Evolutionary conservation across 768 basidiomycete species (phyloP), one percentile per base, ranked within the genome.

Genomic region (Suillus alpinus): DNA sequence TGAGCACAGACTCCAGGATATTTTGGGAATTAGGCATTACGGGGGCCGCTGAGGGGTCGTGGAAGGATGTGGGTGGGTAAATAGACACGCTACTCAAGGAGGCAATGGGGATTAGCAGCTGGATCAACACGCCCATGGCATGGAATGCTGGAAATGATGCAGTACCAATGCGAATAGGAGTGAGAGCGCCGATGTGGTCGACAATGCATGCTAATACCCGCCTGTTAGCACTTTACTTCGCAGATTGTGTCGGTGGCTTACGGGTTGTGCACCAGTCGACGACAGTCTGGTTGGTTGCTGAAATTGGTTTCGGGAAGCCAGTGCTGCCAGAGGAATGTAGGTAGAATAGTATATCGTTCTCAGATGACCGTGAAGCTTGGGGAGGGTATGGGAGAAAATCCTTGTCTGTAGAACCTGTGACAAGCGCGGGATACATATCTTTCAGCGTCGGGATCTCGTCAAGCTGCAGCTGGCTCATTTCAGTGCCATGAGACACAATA

Each of bases 261-360:
- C 80, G 66, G 10, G 74, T 69, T 1, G 60, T 49, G 10, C 72
- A 58, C 74, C 77, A 78, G 37, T 81, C 73, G 5, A 70, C 55
- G 29, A 78, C 58, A 9, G 67, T 66, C 32, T 66, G 68, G 58
- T 78, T 70, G 2, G 69, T 77, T 43, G 78, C 72, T 3, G 72
- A 61, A 31, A 83, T 77, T 1, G 80, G 75, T 65, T 82, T 83
- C 1, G 81, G 81, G 37, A 80, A 70, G 18, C 80, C 81, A 3
- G 80, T 81, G 7, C 81, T 82, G 12, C 81, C 81, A 4, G 79
- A 82, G 0, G 81, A 80, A 61, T 83, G 81, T 56, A 82, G 63
- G 20, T 82, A 79, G 14, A 81, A 57, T 0, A 76, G 76, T 14
- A 78, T 75, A 1, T 73, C 64, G 59, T 80, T 77, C 26, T 69